phyloP scores from a whole-genome alignment of 495 filamentous ascomycete genomes.

The Pyrenopolyporus hunteri region DNA sequence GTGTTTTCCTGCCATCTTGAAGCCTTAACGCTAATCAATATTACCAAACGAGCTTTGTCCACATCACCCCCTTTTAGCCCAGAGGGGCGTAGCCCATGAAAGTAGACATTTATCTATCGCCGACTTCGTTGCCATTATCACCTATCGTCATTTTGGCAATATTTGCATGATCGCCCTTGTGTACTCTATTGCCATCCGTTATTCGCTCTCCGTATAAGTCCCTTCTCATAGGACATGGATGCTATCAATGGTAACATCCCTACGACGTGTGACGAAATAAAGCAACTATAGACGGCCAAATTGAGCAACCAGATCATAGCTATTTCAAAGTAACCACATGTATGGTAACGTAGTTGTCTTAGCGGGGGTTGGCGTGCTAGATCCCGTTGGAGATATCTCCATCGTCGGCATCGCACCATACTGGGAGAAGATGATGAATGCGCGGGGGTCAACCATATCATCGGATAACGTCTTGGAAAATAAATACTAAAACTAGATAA shows the following conservation, averaged over 20 bases:
- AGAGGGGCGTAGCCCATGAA: no score
- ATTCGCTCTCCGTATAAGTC: slow-evolving; percentile 1
- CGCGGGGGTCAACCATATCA: slow-evolving; percentile 21
- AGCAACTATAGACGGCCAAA: slow-evolving; percentile 8
- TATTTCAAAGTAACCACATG: slow-evolving; percentile 19
- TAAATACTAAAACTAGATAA: slow-evolving; percentile 16
- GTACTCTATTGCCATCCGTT: not conserved
- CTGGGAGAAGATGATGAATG: slow-evolving; percentile 27
- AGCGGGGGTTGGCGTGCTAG: slow-evolving; percentile 21
- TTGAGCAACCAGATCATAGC: slow-evolving; percentile 10
- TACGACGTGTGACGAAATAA: slow-evolving; percentile 24
- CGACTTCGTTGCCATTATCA: not conserved
- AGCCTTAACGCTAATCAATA: not conserved
- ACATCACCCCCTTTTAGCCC: no score
- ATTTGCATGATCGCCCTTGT: slow-evolving; percentile 15
- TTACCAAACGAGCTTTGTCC: not conserved
- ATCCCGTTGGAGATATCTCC: slow-evolving; percentile 24
- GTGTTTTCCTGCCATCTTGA: slow-evolving; percentile 1
- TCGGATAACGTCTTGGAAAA: slow-evolving; percentile 13
- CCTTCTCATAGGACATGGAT: not conserved
- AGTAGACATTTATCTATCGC: slow-evolving; percentile 14
- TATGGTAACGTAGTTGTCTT: slow-evolving; percentile 20
- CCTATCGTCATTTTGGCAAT: slow-evolving; percentile 22
- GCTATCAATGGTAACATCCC: slow-evolving; percentile 17
- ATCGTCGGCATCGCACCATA: slow-evolving; percentile 33